Base-by-base conservation (phyloP, 1,284 basidiomycete species). In the Microbotryum silenes-acaulis region DNA sequence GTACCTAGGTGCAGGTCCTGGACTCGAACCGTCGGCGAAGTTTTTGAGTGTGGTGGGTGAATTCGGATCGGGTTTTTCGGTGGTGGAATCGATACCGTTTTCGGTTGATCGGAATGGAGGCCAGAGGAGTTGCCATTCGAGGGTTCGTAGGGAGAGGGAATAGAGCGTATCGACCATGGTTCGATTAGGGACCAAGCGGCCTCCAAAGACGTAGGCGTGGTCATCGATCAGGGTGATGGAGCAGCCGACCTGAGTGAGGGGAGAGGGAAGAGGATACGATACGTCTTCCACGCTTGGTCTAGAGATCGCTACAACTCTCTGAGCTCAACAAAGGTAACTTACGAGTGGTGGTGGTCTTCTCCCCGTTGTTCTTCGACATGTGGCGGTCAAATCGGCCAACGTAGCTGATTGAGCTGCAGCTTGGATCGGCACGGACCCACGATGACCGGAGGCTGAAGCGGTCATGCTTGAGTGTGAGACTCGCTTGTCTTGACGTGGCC, bases 111-210 rank as follows among this genome's bases (percentile, higher is more conserved):
- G 20, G 6, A 25, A 7, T 4, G 57, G 37, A n/a, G 84, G 80
- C 2, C 78, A 75, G 7, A 91, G 74, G 71, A 79, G 84, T 67
- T 85, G 82, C 91, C 91, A 96, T 20, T 79, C 77, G 71, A 87
- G 85, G 1, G 85, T 83, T 64, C 84, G 79, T 67, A 94, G 78
- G 77, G 93, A 86, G 73, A 96, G 89, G 49, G 84, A 79, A 77
- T 91, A 93, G 72, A 94, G 83, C 76, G 92, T 89, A 31, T 86
- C 82, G 51, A 91, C 86, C 85, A 94, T 89, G 65, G 85, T 82
- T 37, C 90, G 85, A 65, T 88, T 87, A 6, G 87, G 82, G 59
- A 93, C 90, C 56, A 91, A 78, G 54, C 91, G 82, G 31, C 91
- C 91, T 50, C 91, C 91, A 83, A 91, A 91, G 56, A 91, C 81